A percentile compares a stretch with the other conserved stretches of the same genome.
Evolutionary conservation across 176 grass and related monocot genomes (phyloP).

Genomic region (Eleusine indica): DNA sequence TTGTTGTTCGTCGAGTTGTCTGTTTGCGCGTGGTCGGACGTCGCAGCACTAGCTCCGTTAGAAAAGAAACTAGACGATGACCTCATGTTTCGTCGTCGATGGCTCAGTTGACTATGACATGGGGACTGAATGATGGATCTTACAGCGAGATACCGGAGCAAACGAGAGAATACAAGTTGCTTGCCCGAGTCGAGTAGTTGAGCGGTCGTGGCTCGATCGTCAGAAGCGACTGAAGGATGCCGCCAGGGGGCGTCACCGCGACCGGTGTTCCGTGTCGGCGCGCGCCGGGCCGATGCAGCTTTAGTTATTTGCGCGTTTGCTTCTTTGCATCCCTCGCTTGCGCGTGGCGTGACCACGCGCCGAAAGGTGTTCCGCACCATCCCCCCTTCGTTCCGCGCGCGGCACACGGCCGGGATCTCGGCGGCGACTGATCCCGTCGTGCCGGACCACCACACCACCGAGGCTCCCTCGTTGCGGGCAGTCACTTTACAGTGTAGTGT

Average conservation of each 20-base stretch:
- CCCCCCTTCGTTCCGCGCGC: neutral
- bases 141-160: too few species aligned
- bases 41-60: neutral
- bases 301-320: too few species aligned
- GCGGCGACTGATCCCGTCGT: neutral
- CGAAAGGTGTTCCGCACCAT: neutral
- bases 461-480: too few species aligned
- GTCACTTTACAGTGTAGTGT: too few species aligned
- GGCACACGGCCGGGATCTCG: conserved; percentile 27
- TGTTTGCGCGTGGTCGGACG: neutral
- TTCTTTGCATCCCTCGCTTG: too few species aligned
- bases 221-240: neutral
- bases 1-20: neutral
- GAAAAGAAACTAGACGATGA: neutral
- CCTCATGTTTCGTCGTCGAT: neutral
- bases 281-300: too few species aligned
- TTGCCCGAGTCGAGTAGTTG: neutral
- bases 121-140: neutral
- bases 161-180: too few species aligned
- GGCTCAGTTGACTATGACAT: neutral
- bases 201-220: neutral
- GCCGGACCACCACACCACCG: neutral
- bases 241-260: too few species aligned
- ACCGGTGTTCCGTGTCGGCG: too few species aligned
- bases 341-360: too few species aligned